phyloP scores from a whole-genome alignment of 306 rosid species.

The Canavalia ensiformis region DNA sequence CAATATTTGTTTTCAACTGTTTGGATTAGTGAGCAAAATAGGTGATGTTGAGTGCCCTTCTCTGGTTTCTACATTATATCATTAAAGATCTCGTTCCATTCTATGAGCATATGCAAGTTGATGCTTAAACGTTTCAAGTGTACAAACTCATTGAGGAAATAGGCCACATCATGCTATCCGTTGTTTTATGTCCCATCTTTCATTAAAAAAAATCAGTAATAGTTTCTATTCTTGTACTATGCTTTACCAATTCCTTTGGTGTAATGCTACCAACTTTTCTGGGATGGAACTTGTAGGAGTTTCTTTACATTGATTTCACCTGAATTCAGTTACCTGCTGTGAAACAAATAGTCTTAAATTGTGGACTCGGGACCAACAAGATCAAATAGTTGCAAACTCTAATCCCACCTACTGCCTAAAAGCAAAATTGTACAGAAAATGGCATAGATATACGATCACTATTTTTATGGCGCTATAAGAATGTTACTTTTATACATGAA shows the following conservation, averaged over 20 bases:
- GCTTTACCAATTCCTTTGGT: slow-evolving; percentile 4
- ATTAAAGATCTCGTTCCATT: slow-evolving; percentile 34
- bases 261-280: background rate
- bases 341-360: background rate
- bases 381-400: slow-evolving; percentile 8
- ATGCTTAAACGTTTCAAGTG: slow-evolving; percentile 32
- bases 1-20: slow-evolving; percentile 41
- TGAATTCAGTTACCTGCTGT: background rate
- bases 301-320: slow-evolving; percentile 12
- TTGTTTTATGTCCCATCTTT: slow-evolving; percentile 39
- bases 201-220: background rate
- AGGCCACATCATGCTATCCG: slow-evolving; percentile 37
- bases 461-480: background rate
- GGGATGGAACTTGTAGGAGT: background rate
- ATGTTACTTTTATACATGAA: slow-evolving; percentile 10
- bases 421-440: background rate
- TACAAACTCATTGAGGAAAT: slow-evolving; percentile 46
- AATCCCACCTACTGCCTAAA: background rate
- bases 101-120: slow-evolving; percentile 41
- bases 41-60: slow-evolving; percentile 41
- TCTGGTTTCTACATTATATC: slow-evolving; percentile 25
- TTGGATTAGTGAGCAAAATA: slow-evolving; percentile 41
- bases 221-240: slow-evolving; percentile 25
- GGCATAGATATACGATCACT: background rate
- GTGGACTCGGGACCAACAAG: background rate